Percentiles rank a stretch among this genome's conserved stretches.
phyloP scores from a whole-genome alignment of 495 filamentous ascomycete species.

The Penicillium lagena region DNA sequence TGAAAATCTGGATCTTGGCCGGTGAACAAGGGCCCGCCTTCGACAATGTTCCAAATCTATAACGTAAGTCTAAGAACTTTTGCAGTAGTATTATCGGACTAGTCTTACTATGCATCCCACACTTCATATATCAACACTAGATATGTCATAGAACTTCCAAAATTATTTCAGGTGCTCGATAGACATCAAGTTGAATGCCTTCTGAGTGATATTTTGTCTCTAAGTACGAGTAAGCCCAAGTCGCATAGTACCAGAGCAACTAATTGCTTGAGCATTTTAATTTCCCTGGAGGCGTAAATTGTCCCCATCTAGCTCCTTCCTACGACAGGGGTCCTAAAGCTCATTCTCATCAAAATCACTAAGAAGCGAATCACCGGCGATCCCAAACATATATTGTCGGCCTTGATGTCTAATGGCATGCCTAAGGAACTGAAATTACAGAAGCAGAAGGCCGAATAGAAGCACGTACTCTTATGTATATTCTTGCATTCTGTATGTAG shows the following conservation, averaged over 20 bases:
- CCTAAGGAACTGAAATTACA: background rate
- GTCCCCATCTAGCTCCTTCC: slow-evolving; percentile 23
- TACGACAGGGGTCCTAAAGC: slow-evolving; percentile 19
- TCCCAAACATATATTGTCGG: slow-evolving; percentile 32
- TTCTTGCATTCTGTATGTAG: slow-evolving; percentile 43
- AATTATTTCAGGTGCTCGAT: slow-evolving; percentile 39
- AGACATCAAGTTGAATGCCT: slow-evolving; percentile 30
- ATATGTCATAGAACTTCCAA: slow-evolving; percentile 29
- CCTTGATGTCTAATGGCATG: slow-evolving; percentile 25
- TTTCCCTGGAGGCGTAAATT: slow-evolving; percentile 20
- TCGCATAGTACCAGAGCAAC: slow-evolving; percentile 19
- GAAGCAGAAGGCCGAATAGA: background rate
- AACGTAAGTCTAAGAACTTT: background rate
- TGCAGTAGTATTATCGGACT: too few relatives aligned
- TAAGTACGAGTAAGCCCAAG: slow-evolving; percentile 16
- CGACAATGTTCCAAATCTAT: slow-evolving; percentile 26
- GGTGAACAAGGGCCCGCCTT: slow-evolving; percentile 20
- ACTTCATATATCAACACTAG: slow-evolving; percentile 38
- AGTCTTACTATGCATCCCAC: slow-evolving; percentile 41
- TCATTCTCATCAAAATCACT: slow-evolving; percentile 21
- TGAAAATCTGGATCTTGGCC: slow-evolving; percentile 16
- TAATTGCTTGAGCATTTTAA: slow-evolving; percentile 9
- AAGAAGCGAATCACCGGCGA: slow-evolving; percentile 28
- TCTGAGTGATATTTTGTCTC: slow-evolving; percentile 10
- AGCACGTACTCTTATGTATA: slow-evolving; percentile 28